These are phyloP conservation scores for Acanthamoeba lenticulata DNA, from an alignment of 208 protist genomes.

Conservation along the genomic window DNA sequence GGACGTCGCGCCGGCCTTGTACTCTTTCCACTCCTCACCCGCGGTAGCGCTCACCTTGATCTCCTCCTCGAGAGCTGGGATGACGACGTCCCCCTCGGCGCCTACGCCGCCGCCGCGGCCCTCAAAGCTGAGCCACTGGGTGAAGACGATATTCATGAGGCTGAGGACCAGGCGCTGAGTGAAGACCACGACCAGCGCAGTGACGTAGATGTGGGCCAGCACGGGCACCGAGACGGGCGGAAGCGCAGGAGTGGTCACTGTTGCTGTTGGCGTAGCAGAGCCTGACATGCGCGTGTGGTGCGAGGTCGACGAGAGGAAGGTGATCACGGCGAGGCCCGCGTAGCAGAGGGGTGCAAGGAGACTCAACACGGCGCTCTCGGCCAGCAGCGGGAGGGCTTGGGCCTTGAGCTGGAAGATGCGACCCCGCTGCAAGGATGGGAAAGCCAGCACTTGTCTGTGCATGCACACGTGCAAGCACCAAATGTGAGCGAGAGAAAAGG, in stretches of 20 bases:
- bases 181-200: not conserved
- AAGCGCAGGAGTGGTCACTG: not conserved
- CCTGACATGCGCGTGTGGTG: not conserved
- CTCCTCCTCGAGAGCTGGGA: not conserved
- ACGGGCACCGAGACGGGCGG: not conserved
- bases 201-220: not conserved
- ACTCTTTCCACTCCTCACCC: conserved; percentile 34
- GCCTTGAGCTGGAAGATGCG: conserved; percentile 46
- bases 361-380: not conserved
- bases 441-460: not conserved
- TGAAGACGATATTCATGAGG: not conserved
- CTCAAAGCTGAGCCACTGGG: conserved; percentile 29
- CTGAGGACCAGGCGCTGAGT: not conserved
- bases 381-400: not conserved
- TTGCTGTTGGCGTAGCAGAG: not conserved
- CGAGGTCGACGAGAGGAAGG: not conserved
- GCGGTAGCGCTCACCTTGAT: not conserved
- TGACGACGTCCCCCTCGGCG: not conserved
- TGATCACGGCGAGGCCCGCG: not conserved
- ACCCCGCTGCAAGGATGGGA: not conserved
- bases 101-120: conserved; percentile 27
- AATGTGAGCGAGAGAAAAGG: too few relatives aligned
- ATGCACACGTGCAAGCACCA: not conserved
- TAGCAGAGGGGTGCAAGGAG: not conserved
- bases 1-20: not conserved